Base-by-base conservation (phyloP, 768 basidiomycete species). In the Clathrus columnatus region DNA sequence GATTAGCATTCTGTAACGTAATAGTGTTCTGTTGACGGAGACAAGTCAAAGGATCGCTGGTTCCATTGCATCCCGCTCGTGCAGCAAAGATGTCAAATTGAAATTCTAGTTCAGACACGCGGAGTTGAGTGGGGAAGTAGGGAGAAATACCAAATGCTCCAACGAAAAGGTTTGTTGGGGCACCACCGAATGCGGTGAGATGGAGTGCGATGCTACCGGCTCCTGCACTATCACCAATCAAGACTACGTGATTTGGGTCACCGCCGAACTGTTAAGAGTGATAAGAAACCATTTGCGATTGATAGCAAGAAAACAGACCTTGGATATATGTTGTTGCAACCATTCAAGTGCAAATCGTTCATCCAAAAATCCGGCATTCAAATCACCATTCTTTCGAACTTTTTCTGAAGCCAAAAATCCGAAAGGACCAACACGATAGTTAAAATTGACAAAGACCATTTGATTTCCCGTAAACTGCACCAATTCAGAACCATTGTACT, bases 61-160 rank as follows among this genome's bases (percentile, higher is more conserved):
- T 54, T 77, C 72, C 32, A 86, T 81, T 50, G 84, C 75, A 56
- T 87, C 86, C 61, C 80, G 82, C 21, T 20, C 49, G 20, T 10
- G 55, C 50, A 0, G 49, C 55, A 28, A 30, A 54, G 4, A 50
- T 28, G 23, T 59, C 57, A 24, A 55, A 59, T 28, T 59, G 55
- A 43, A 46, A 57, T 45, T 59, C 52, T 23, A 50, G 45, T n/a
- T 56, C 48, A 27, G 48, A 18, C 17, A 57, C 48, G 14, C 28
- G 32, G 16, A 42, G 32, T 30, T 54, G 51, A 7, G 46, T 36
- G 7, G 57, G 57, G 53, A 59, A 50, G 24, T 48, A 54, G 11
- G 51, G 57, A 11, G 57, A 56, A n/a, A 50, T 21, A 10, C 57
- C 57, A 41, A 59, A 54, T 10, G 14, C 57, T 4, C 48, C 57